phyloP scores from a whole-genome alignment of 176 grass and related monocot genomes.

The Aegilops sharonensis region DNA sequence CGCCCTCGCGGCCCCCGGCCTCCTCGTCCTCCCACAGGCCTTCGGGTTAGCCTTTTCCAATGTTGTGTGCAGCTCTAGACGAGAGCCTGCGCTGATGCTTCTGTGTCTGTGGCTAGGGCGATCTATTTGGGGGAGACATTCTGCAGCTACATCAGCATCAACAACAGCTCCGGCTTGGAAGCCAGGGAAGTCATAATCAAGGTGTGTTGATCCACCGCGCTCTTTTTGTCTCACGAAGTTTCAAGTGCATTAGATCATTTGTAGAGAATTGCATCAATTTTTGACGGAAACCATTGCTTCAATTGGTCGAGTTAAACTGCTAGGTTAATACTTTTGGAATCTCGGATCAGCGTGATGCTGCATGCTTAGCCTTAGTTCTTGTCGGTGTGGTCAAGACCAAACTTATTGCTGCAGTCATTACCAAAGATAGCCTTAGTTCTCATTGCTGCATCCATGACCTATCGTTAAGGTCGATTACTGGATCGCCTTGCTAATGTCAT shows the following conservation, averaged over 20 bases:
- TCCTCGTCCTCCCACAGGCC: conserved; percentile 84
- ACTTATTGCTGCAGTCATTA: neutral
- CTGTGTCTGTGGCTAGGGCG: conserved; percentile 53
- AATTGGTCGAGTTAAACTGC: neutral
- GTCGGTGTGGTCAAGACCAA: too few species aligned
- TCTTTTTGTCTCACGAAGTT: neutral
- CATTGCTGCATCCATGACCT: neutral
- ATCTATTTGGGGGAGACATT: conserved; percentile 99
- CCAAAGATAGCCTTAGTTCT: neutral
- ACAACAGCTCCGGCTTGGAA: conserved; percentile 92
- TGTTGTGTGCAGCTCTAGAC: neutral
- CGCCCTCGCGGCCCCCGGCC: conserved; percentile 79
- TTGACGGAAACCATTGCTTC: neutral
- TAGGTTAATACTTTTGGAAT: neutral
- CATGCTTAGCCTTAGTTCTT: neutral
- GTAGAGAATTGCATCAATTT: neutral
- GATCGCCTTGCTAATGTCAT: neutral
- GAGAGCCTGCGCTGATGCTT: conserved; percentile 20
- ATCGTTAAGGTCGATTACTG: neutral
- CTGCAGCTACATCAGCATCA: conserved; percentile 99
- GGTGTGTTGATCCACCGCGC: conserved; percentile 45
- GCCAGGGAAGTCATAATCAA: conserved; percentile 85
- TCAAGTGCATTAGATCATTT: neutral
- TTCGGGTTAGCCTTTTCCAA: conserved; percentile 59
- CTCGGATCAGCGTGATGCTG: too few species aligned